Evolutionary conservation across 2,329 filamentous ascomycete species (phyloP).

Genomic region (Colletotrichum graminicola): DNA sequence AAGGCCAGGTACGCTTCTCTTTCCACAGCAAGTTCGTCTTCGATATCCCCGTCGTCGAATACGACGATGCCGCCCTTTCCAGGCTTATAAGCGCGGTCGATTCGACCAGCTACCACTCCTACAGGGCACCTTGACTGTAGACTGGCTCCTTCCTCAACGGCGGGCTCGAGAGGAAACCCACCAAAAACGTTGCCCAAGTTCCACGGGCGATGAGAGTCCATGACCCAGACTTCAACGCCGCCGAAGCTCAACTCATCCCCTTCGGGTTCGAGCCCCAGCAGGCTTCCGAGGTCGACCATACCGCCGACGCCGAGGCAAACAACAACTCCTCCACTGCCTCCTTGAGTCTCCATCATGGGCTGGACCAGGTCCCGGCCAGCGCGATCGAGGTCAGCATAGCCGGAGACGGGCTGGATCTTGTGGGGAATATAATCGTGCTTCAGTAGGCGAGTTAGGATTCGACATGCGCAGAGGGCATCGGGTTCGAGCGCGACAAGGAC

Average conservation of each 20-base stretch:
- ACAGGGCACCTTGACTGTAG: constrained; percentile 65
- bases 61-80: constrained; percentile 91
- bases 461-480: constrained; percentile 94
- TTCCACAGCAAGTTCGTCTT: constrained; percentile 81
- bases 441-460: constrained; percentile 91
- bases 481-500: constrained; percentile 94
- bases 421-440: constrained; percentile 98
- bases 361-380: constrained; percentile 83
- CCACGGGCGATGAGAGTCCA: constrained; percentile 93
- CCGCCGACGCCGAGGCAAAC: constrained; percentile 94
- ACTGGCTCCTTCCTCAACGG: constrained; percentile 59
- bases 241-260: constrained; percentile 77
- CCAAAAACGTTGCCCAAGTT: constrained; percentile 95
- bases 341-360: constrained; percentile 87
- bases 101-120: constrained; percentile 80
- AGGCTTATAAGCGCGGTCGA: constrained; percentile 78
- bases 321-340: constrained; percentile 88
- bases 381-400: constrained; percentile 88
- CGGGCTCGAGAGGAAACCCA: constrained; percentile 70
- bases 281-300: constrained; percentile 85
- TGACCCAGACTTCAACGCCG: constrained; percentile 94
- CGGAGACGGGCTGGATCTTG: constrained; percentile 94
- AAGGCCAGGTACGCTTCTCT: constrained; percentile 87
- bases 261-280: constrained; percentile 80
- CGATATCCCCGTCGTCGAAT: constrained; percentile 96